Evolutionary conservation across 305 asterid genomes (phyloP).

Genomic region (Fraxinus angustifolia): DNA sequence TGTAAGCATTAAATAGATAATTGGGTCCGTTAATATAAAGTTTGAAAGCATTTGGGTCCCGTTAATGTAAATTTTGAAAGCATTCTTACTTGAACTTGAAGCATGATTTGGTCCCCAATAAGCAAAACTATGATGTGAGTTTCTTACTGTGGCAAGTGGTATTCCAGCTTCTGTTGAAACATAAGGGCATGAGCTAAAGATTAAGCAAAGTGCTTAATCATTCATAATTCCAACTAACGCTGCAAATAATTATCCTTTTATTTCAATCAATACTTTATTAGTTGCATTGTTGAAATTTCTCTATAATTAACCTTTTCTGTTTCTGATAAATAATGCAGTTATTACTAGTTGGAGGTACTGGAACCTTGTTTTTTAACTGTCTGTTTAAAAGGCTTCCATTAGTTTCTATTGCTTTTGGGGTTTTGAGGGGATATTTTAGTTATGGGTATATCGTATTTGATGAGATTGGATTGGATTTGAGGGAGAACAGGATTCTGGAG

Average conservation of each 20-base stretch:
- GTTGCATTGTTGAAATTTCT: constrained; percentile 28
- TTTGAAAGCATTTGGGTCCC: constrained; percentile 9
- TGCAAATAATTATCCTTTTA: constrained; percentile 23
- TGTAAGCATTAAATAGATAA: not conserved
- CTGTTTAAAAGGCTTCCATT: constrained; percentile 19
- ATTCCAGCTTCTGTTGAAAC: constrained; percentile 30
- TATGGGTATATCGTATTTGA: constrained; percentile 17
- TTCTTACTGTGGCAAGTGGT: constrained; percentile 26
- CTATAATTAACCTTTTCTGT: constrained; percentile 34
- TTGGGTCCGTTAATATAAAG: not conserved
- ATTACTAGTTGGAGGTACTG: constrained; percentile 30
- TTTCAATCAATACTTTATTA: constrained; percentile 22
- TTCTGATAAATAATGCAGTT: constrained; percentile 37
- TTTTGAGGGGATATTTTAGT: constrained; percentile 19
- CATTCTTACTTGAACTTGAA: constrained; percentile 66
- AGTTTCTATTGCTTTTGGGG: constrained; percentile 7
- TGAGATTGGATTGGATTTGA: constrained; percentile 27
- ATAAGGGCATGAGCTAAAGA: constrained; percentile 30
- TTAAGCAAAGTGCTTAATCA: constrained; percentile 45
- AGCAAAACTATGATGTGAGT: constrained; percentile 49
- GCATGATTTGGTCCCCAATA: constrained; percentile 79
- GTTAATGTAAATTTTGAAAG: not conserved
- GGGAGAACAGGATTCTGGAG: constrained; percentile 19
- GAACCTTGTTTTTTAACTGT: constrained; percentile 27
- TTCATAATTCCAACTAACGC: constrained; percentile 49